phyloP scores from a whole-genome alignment of 768 basidiomycete genomes.

The Rhodocollybia butyracea region DNA sequence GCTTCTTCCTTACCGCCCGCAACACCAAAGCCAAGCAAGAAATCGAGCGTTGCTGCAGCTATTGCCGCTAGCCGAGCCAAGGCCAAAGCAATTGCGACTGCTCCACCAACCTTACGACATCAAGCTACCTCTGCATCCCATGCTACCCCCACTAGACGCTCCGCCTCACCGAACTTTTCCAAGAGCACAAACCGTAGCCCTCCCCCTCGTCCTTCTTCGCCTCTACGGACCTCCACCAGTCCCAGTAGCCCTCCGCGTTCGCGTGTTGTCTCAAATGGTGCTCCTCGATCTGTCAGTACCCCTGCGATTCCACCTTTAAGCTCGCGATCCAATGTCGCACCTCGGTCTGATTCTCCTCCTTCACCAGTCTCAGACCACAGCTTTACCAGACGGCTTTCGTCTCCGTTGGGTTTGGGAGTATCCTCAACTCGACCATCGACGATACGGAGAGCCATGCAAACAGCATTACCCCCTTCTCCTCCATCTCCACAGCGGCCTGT shows the following conservation, averaged over 20 bases:
- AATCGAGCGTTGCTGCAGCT: conserved; percentile 79
- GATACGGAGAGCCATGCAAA: conserved; percentile 37
- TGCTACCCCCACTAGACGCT: conserved; percentile 43
- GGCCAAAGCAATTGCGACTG: conserved; percentile 78
- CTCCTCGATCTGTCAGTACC: conserved; percentile 44
- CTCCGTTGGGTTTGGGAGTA: conserved; percentile 36
- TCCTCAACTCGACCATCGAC: conserved; percentile 29
- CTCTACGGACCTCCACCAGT: conserved; percentile 44
- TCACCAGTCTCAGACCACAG: conserved; percentile 29
- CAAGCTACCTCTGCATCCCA: conserved; percentile 77
- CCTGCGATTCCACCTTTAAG: conserved; percentile 30
- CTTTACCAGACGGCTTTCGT: conserved; percentile 44
- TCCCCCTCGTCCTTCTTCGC: conserved; percentile 42
- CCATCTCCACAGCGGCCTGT: conserved; percentile 12
- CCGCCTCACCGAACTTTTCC: conserved; percentile 39
- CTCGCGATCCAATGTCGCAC: conserved; percentile 34
- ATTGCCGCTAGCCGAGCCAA: conserved; percentile 90
- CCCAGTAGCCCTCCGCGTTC: conserved; percentile 44
- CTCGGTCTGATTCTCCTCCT: conserved; percentile 35
- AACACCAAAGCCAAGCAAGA: conserved; percentile 62
- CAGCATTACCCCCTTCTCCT: conserved; percentile 36
- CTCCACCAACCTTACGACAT: conserved; percentile 77
- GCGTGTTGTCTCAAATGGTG: conserved; percentile 36
- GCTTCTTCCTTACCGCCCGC: conserved; percentile 38
- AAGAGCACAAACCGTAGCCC: conserved; percentile 30